phyloP scores from a whole-genome alignment of 225 moss, liverwort and hornwort species.

The Pseudisothecium myosuroides region DNA sequence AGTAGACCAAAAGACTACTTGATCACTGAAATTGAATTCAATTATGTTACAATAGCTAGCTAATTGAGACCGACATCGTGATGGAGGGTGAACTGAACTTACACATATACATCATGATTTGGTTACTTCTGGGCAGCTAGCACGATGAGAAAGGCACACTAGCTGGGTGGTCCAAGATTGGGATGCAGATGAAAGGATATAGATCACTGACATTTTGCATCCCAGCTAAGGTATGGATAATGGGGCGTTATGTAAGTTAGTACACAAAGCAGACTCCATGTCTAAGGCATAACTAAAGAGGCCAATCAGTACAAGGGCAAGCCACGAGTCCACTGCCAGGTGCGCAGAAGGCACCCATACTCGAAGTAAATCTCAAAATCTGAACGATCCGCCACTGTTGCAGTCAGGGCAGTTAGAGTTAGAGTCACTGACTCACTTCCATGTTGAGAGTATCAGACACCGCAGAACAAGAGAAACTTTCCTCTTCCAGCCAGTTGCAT shows the following conservation, averaged over 20 bases:
- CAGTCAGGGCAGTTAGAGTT: constrained; percentile 15
- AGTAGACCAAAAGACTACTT: background rate
- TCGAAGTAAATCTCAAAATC: background rate
- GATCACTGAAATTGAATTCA: background rate
- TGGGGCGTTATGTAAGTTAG: background rate
- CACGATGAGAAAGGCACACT: background rate
- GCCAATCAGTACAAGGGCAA: background rate
- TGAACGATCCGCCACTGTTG: background rate
- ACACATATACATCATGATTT: background rate
- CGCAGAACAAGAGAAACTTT: background rate
- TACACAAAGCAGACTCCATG: background rate
- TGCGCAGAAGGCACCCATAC: background rate
- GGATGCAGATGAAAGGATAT: background rate
- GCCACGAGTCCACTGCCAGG: constrained; percentile 2
- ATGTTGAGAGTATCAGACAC: background rate
- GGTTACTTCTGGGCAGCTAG: background rate
- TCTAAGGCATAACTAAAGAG: background rate
- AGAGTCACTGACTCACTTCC: constrained; percentile 15
- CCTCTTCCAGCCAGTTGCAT: background rate
- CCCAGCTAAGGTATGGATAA: background rate
- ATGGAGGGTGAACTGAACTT: background rate
- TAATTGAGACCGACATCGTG: rapidly evolving
- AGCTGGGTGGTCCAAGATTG: background rate
- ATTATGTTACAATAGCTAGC: background rate
- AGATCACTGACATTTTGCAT: background rate